Percentiles rank a stretch among this genome's conserved stretches.
Conservation (phyloP, 2,329 filamentous ascomycete species). For the Chaetomiaceae sp. region DNA sequence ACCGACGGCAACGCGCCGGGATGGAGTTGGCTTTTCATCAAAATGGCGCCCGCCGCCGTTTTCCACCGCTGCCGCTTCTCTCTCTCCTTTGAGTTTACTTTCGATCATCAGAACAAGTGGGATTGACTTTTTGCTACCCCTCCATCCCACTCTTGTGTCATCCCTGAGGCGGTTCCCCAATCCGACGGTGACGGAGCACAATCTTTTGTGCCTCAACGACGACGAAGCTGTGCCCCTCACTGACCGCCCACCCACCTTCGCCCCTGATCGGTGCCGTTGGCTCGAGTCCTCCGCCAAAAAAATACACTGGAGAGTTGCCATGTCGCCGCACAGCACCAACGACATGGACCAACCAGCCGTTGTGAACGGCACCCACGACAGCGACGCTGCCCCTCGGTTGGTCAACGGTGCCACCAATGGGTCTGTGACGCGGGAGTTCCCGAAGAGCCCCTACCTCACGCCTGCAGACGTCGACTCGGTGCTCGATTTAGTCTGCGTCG, state of each 20-base stretch:
- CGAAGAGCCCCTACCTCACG: conserved; percentile 30
- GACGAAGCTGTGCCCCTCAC: background rate
- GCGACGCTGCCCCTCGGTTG: conserved; percentile 10
- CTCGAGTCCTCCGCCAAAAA: no score
- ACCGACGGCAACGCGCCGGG: background rate
- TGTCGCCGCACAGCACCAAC: conserved; percentile 26
- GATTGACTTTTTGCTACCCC: background rate
- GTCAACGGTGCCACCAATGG: conserved; percentile 10
- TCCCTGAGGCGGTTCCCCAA: background rate
- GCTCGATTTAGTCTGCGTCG: conserved; percentile 84
- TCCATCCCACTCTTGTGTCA: background rate
- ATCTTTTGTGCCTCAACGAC: background rate
- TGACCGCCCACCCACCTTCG: background rate
- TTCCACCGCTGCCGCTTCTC: background rate
- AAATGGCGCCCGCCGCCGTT: conserved; percentile 4
- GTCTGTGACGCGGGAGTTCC: background rate
- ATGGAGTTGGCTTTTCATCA: background rate
- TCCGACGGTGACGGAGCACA: background rate
- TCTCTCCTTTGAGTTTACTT: background rate
- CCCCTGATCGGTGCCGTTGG: no score
- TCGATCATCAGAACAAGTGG: background rate
- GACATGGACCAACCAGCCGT: conserved; percentile 14
- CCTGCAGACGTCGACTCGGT: conserved; percentile 57
- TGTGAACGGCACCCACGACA: conserved; percentile 11
- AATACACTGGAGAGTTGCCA: conserved; percentile 11